Evolutionary conservation across 2,329 filamentous ascomycete species (phyloP), one percentile per base, ranked within the genome.

Genomic region (Camptophora hylomeconis): DNA sequence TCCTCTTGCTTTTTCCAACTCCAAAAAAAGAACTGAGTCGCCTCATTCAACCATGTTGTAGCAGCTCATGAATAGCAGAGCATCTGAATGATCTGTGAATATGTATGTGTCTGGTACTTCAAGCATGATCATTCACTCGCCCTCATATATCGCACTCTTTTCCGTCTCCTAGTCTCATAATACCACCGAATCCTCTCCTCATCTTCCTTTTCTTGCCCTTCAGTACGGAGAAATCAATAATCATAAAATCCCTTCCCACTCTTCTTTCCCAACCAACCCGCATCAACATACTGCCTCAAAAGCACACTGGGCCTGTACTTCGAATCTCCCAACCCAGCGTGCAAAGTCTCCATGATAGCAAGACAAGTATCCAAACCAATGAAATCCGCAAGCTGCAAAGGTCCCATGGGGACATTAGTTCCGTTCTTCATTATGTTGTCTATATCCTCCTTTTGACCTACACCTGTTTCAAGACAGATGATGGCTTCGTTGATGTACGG

Each of bases 401-500:
- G 89, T 0, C 89, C 89, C 89, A 98, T 98, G 14, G 89, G 89
- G 21, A 98, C 89, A 50, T 93, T 93, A 13, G 89, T 98, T 25
- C 89, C 89, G 46, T 94, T 94, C 70, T 93, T 95, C 89, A 98
- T 98, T 47, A 98, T 98, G 41, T 70, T 76, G 51, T 98, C 89
- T 42, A 98, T 98, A 40, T 87, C 80, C 49, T 95, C 86, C 44
- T 80, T 78, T 40, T 72, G 69, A 11, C 89, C 89, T 1, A 98
- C 75, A 3, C 82, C 81, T 0, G 89, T 94, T 60, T 98, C 89
- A 9, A 98, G 65, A 56, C 89, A 98, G 40, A 93, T 87, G 44
- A 98, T 67, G 6, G 92, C 89, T 60, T 98, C 89, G 53, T 98
- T 98, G 63, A 98, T 94, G 53, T 98, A 98, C 0, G 89, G 89